Base-by-base conservation (phyloP, 2,329 filamentous ascomycete species). In the Bertia moriformis region DNA sequence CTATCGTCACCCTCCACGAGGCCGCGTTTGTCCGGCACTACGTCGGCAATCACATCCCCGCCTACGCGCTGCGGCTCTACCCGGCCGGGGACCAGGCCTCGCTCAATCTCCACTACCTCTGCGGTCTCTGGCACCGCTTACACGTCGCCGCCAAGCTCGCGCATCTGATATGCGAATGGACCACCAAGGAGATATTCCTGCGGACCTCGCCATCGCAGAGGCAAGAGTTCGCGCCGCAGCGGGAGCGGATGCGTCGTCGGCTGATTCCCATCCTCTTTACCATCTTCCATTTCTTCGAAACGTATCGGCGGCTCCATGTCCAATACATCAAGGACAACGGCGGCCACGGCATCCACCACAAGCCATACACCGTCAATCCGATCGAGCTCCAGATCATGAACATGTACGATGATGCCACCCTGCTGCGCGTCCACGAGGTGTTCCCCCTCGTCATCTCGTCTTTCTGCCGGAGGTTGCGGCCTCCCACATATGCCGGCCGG, bases 201-300 rank as follows among this genome's bases (percentile, higher is more conserved):
- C 61, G 71, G 39, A 69, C 63, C 14, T 73, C 71, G 0, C 69
- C 71, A 42, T 55, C 63, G 3, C 66, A 75, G 49, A 65, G 62
- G 41, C 51, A 54, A 15, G 71, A 74, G 37, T 80, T 79, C 46
- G 69, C 71, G 14, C 66, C 71, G 1, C 73, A 79, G 49, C 62
- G 66, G 44, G 70, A 74, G 52, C 66, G 75, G 13, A 79, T 80
- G 75, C 70, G 73, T 37, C 70, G 73, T 43, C 66, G 75, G 38
- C 57, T 80, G 5, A 75, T 78, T 40, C 75, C 75, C 1, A 52
- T 78, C 4, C 61, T 80, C 14, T 79, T 80, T 46, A 78, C 73
- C 12, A 61, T 78, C 18, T 79, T 79, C 45, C 75, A 80, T 51
- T 80, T 80, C 49, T 79, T 80, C 50, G 75, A 80, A 51, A 74